Evolutionary conservation across 176 grass and related monocot genomes (phyloP).

Genomic region (Hsuehochloa calcarea): DNA sequence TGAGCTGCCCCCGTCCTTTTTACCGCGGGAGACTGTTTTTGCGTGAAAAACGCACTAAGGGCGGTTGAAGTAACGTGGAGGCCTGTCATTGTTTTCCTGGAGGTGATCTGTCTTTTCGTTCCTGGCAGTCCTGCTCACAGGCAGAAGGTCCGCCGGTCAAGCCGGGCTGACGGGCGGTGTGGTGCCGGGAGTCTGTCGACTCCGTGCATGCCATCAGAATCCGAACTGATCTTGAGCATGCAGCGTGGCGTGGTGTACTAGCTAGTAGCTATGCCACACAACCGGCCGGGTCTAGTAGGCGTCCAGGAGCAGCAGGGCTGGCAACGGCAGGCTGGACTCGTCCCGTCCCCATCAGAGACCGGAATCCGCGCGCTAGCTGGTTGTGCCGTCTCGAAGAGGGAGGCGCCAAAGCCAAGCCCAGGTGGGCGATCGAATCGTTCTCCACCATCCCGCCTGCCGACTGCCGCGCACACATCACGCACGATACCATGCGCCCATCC

Average conservation of each 20-base stretch:
- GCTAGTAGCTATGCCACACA: background rate
- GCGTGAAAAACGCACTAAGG: background rate
- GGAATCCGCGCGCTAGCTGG: background rate
- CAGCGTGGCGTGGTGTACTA: background rate
- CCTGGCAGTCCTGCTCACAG: background rate
- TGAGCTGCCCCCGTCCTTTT: background rate
- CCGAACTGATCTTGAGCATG: background rate
- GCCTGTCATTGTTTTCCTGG: background rate
- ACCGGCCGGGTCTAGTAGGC: background rate
- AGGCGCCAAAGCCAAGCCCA: conserved; percentile 8
- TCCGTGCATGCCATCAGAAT: background rate
- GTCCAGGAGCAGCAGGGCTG: background rate
- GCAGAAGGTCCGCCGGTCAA: background rate
- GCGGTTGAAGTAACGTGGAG: background rate
- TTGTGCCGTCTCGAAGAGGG: background rate
- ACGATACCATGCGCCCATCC: background rate
- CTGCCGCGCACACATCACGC: background rate
- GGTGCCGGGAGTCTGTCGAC: background rate
- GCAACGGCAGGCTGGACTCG: background rate
- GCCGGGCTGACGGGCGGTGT: background rate
- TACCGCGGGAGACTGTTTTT: background rate
- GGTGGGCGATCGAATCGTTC: background rate
- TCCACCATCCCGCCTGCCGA: background rate
- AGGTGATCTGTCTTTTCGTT: background rate
- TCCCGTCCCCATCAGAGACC: background rate